Conservation (phyloP, 2,329 filamentous ascomycete genomes). For the Aspergillus sp. region DNA sequence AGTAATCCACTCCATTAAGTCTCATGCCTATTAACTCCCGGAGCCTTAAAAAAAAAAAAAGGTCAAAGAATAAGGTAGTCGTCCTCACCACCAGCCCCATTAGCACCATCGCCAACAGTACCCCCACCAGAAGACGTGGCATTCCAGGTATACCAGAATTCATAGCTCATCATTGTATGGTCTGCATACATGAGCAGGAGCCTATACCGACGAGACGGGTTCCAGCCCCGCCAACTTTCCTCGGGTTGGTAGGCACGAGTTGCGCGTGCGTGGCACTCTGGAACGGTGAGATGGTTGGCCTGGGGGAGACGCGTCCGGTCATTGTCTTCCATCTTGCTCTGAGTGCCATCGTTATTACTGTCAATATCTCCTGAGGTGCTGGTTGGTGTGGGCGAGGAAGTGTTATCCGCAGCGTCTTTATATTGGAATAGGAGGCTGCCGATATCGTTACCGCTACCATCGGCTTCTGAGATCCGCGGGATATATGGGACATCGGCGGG, state of each 20-base stretch:
- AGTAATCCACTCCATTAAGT: no score
- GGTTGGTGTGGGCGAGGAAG: not conserved
- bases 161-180: conserved; percentile 59
- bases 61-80: not conserved
- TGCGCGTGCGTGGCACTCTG: conserved; percentile 37
- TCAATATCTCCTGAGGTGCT: not conserved
- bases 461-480: conserved; percentile 20
- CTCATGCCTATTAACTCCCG: not conserved
- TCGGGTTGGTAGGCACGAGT: conserved; percentile 32
- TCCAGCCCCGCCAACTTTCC: conserved; percentile 40
- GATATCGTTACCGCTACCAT: conserved; percentile 6
- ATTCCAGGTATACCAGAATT: conserved; percentile 51
- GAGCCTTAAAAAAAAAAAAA: not conserved
- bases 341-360: not conserved
- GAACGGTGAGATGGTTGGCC: conserved; percentile 22
- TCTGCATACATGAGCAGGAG: conserved; percentile 59
- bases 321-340: not conserved
- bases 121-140: not conserved
- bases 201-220: conserved; percentile 48
- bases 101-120: conserved; percentile 12
- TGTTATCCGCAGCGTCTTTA: conserved; percentile 11
- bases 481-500: conserved; percentile 36
- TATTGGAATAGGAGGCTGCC: conserved; percentile 23
- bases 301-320: no score
- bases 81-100: not conserved